Percentiles rank a stretch among this genome's conserved stretches.
Evolutionary conservation across 2,329 filamentous ascomycete species (phyloP).

Genomic region (Apiospora kogelbergensis): DNA sequence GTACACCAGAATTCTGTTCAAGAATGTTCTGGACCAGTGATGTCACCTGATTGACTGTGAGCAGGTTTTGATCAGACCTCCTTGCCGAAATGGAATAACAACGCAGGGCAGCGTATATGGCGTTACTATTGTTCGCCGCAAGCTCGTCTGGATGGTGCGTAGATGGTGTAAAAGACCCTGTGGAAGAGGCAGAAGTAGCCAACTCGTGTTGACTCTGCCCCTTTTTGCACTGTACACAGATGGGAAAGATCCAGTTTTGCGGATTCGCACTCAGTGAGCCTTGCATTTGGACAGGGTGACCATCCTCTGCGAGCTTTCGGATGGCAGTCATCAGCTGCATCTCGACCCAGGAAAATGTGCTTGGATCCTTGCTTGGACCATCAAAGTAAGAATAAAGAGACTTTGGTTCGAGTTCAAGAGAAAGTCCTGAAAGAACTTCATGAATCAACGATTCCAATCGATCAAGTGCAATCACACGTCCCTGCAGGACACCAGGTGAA

Average conservation of each 20-base stretch:
- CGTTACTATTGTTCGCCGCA: background rate
- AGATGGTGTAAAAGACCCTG: background rate
- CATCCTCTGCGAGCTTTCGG: too few species aligned
- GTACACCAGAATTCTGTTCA: too few species aligned
- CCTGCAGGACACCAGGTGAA: too few species aligned
- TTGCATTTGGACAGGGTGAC: background rate
- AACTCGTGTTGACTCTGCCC: too few species aligned
- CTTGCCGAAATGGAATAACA: background rate
- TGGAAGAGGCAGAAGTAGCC: too few species aligned
- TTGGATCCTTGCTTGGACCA: background rate
- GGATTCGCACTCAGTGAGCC: background rate
- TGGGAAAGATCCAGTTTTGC: too few species aligned
- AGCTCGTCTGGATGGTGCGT: background rate
- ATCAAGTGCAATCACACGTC: too few species aligned
- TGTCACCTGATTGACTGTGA: background rate
- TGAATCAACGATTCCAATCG: too few species aligned
- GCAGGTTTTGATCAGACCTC: background rate
- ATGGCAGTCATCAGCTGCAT: background rate
- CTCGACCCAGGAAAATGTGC: background rate
- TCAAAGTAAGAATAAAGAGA: background rate
- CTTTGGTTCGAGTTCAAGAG: background rate
- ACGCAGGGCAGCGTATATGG: too few species aligned
- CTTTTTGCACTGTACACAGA: too few species aligned
- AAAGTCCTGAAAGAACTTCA: too few species aligned
- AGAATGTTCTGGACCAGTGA: background rate